phyloP scores from a whole-genome alignment of 441 rosid species.

The Capsella rubella region DNA sequence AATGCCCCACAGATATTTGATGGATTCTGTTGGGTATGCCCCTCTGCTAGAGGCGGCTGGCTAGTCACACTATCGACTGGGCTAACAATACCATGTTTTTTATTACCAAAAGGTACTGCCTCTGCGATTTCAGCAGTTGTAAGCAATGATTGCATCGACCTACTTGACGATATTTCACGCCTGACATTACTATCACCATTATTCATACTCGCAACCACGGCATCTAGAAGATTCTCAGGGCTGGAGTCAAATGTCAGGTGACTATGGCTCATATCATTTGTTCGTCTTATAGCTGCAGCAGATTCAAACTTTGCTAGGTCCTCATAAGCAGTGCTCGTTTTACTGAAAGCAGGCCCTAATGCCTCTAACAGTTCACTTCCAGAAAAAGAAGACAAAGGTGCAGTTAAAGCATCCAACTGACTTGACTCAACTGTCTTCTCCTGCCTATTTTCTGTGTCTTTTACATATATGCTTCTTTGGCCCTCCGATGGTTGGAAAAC shows the following conservation, averaged over 20 bases:
- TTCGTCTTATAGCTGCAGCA: constrained; percentile 50
- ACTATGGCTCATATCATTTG: constrained; percentile 66
- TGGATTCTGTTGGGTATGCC: constrained; percentile 53
- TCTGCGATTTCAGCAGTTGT: constrained; percentile 57
- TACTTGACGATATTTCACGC: constrained; percentile 60
- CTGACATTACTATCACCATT: constrained; percentile 55
- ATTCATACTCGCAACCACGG: constrained; percentile 77
- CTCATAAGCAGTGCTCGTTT: constrained; percentile 49
- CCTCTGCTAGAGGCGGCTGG: constrained; percentile 53
- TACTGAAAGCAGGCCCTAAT: constrained; percentile 73
- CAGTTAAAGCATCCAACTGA: constrained; percentile 47
- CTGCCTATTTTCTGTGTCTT: constrained; percentile 47
- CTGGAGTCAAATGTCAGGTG: constrained; percentile 64
- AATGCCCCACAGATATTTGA: constrained; percentile 66
- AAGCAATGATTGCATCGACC: constrained; percentile 61
- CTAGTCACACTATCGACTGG: constrained; percentile 60
- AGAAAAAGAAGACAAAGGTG: constrained; percentile 65
- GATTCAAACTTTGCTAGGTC: constrained; percentile 58
- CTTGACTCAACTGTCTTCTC: constrained; percentile 51
- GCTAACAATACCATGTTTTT: constrained; percentile 45
- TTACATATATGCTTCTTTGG: constrained; percentile 47
- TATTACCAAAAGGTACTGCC: constrained; percentile 57
- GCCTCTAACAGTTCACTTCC: constrained; percentile 88
- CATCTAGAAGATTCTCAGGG: constrained; percentile 85
- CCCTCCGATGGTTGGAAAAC: constrained; percentile 47